phyloP scores from a whole-genome alignment of 495 filamentous ascomycete species.

The Paragyromitra xinjiangensis region DNA sequence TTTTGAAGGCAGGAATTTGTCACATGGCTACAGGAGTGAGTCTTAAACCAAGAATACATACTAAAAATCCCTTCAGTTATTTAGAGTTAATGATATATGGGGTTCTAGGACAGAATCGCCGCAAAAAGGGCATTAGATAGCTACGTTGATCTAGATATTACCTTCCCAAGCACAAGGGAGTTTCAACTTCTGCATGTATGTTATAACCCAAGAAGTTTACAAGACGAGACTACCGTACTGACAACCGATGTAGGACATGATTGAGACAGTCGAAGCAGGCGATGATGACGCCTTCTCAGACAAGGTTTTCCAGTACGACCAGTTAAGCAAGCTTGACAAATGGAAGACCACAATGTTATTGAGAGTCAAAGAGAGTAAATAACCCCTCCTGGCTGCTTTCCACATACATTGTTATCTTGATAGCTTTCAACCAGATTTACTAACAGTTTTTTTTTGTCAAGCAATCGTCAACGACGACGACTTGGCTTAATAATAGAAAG shows the following conservation, averaged over 20 bases:
- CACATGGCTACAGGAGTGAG: conserved; percentile 73
- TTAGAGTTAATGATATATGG: background rate
- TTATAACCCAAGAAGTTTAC: background rate
- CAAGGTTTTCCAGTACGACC: conserved; percentile 85
- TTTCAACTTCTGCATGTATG: conserved; percentile 71
- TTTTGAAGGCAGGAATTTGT: conserved; percentile 88
- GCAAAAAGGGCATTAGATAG: conserved; percentile 77
- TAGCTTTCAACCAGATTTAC: background rate
- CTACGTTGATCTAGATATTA: conserved; percentile 82
- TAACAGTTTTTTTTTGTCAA: conserved; percentile 4
- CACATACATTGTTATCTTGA: background rate
- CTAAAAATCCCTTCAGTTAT: background rate
- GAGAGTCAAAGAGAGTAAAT: conserved; percentile 72
- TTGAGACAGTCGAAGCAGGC: conserved; percentile 72
- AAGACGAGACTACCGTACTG: background rate
- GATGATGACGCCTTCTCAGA: conserved; percentile 84
- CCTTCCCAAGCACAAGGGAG: conserved; percentile 78
- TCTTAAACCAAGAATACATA: conserved; percentile 1
- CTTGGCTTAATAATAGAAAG: conserved; percentile 26
- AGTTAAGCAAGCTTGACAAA: conserved; percentile 89
- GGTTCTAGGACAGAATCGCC: conserved; percentile 71
- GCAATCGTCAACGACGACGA: conserved; percentile 46
- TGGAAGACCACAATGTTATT: conserved; percentile 92
- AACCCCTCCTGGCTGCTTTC: background rate
- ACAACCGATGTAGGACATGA: conserved; percentile 65